Evolutionary conservation across 176 grass and related monocot genomes (phyloP), one percentile per base, ranked within the genome.

Genomic region (Bothriochloa decipiens): DNA sequence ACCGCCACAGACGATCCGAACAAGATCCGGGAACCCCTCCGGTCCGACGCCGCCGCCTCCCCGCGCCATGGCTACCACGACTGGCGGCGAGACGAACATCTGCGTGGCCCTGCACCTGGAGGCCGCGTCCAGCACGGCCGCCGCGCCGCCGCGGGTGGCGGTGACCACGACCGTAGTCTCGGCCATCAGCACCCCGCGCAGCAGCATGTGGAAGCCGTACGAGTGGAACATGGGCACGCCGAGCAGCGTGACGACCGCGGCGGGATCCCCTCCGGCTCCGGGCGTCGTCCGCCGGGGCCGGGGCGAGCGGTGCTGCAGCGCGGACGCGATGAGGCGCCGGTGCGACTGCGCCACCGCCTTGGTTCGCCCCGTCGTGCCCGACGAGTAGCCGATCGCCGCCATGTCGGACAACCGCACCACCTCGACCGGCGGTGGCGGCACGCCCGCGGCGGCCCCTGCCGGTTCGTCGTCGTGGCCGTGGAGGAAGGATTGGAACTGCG

Each of bases 291-390:
- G 3, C 18, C 45, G 72, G 16, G 72, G 27, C 47, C 4, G 27
- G 17, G 72, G 2, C 17, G 73, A 1, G 9, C 4, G 16, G 27
- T 36, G 1, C 49, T 75, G 49, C 37, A 75, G 8, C 27, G 49
- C 8, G 4, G 73, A 75, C 47, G 28, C 28, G 73, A 75, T 75
- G 49, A 75, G 15, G 11, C 73, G 73, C 4, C 73, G 29, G 73
- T 75, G 73, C 9, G 73, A 22, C 37, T 75, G 73, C 49, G 73
- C 73, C 73, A 75, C 73, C 10, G 73, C 73, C 47, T 75, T 75
- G 2, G 49, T 75, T 9, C 73, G 47, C 29, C 73, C 73, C 8
- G 73, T 75, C 47, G 73, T 75, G 10, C 73, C 73, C 28, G 73
- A 75, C 49, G 49, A 75, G 73, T 36, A 75, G 28, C 29, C 1